Base-by-base conservation (phyloP, 2,329 filamentous ascomycete genomes). In the Sporothrix brunneoviolacea region DNA sequence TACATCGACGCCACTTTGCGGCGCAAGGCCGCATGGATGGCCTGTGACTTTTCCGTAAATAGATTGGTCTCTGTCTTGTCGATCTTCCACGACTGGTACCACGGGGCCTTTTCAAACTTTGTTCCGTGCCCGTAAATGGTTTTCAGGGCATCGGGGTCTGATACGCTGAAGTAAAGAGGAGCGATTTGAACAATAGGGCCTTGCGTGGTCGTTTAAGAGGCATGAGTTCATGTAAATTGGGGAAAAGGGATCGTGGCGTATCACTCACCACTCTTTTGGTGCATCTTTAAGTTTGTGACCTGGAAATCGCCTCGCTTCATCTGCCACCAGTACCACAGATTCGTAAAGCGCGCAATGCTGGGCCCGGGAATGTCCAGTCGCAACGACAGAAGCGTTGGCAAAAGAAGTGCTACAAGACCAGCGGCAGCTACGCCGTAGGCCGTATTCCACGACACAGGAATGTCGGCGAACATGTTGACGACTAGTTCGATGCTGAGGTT, bases 291-390 rank as follows among this genome's bases (percentile, higher is more conserved):
- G 15, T 42, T 42, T 30, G 39, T 42, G 9, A 42, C 13, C 13
- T 42, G 39, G 15, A 42, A 42, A 21, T 42, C 39, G 12, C 39
- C 39, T 16, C 39, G 39, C 27, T 19, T 28, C 39, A 42, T 28
- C 39, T 42, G 39, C 39, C 39, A 30, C 39, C 22, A 28, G 39
- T 42, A 42, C 39, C 39, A 42, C 24, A 42, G 12, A 18, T 28
- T 42, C 16, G 39, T 42, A 13, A 42, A 42, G 10, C 39, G 39
- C 4, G 39, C 39, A 16, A 30, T 18, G 10, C 13, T n/a, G 4
- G 39, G 39, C 9, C 39, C 39, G 27, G 39, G 39, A n/a, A 42
- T 42, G 19, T 40, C 38, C 19, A 27, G 22, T 21, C 38, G 19
- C 38, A 40, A 12, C 7, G 18, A 21, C 18, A 38, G 21, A 8